Evolutionary conservation across 768 basidiomycete species (phyloP), one percentile per base, ranked within the genome.

Genomic region (Rhodotorula diobovata): DNA sequence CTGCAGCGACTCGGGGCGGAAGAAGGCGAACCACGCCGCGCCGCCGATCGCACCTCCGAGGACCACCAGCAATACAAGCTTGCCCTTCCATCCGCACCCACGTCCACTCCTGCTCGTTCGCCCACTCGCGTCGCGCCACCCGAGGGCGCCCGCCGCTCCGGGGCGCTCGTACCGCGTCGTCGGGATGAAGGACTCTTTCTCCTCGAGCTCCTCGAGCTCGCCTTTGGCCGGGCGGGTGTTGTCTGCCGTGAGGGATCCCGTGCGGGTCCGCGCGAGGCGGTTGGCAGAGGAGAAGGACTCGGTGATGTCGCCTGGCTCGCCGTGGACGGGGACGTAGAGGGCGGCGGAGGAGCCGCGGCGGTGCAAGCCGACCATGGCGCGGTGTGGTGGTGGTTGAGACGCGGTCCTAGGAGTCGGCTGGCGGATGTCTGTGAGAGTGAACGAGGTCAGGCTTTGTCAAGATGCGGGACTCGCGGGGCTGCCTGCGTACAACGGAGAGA

Each of bases 281-380:
- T 32, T 58, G 5, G 35, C 34, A 4, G 60, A n/a, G 5, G 65
- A 51, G 55, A 50, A 62, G 18, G 70, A 51, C 37, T 56, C 64
- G 46, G 65, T 59, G 32, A 67, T 61, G 51, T 71, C 70, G 54
- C 58, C 66, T 2, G 45, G 32, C 32, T 39, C 61, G 55, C 63
- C 66, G 34, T 10, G 21, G 6, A 50, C 32, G 12, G 66, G 66
- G 25, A 43, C 14, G 50, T 58, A 51, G 8, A 55, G 53, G 15
- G 65, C 70, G 1, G 65, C 61, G 28, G 61, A 63, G 6, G 70
- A 71, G n/a, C 41, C 66, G 35, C 70, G 70, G 11, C 70, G 70
- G 50, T 71, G 70, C 25, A 71, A 34, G 12, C 67, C 61, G 21
- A 23, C 14, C 46, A 30, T 43, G 54, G 11, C 41, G 16, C 15